Evolutionary conservation across 148 eudicot species (phyloP), one percentile per base, ranked within the genome.

Genomic region (Cornus controversa): DNA sequence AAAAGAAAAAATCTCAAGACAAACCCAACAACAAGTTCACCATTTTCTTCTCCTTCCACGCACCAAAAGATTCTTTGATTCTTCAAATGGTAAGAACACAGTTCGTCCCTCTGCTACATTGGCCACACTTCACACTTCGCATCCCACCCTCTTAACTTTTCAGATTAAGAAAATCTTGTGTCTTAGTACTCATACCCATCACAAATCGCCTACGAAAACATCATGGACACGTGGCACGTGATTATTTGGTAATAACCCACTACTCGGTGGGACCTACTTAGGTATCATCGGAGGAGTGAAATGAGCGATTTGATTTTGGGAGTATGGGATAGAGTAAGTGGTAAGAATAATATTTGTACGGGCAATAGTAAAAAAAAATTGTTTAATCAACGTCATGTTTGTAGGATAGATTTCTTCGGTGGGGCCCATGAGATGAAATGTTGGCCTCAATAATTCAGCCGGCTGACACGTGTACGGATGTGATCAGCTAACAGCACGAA

Each of bases 11-110:
- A 6, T 31, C 66, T 26, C 24, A 73, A 67, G 31, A 11, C 24
- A 66, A 73, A 11, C 72, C 72, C 77, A 73, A 16, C 63, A 65
- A 64, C 63, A 75, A 53, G 27, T 34, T 63, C 71, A 3, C 73
- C 31, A 45, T 31, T 64, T 45, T 69, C 50, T 27, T 45, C 75
- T 70, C 36, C 75, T 26, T 25, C 25, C 5, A 65, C 34, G 77
- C 68, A 37, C 77, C 77, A 72, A 75, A n/a, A 69, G 79, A 75
- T 80, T 70, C 70, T 67, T 67, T 31, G 40, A 67, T 67, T 67
- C 70, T 42, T 67, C 37, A 31, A 67, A 40, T 67, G 70, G 70
- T 18, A 67, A 29, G 40, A 31, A 77, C 47, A 29, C 64, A 53
- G 47, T 24, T 10, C 60, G 18, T 28, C 47, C 50, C 26, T 54